phyloP scores from a whole-genome alignment of 2,329 filamentous ascomycete species.

The Plenodomus lindquistii region DNA sequence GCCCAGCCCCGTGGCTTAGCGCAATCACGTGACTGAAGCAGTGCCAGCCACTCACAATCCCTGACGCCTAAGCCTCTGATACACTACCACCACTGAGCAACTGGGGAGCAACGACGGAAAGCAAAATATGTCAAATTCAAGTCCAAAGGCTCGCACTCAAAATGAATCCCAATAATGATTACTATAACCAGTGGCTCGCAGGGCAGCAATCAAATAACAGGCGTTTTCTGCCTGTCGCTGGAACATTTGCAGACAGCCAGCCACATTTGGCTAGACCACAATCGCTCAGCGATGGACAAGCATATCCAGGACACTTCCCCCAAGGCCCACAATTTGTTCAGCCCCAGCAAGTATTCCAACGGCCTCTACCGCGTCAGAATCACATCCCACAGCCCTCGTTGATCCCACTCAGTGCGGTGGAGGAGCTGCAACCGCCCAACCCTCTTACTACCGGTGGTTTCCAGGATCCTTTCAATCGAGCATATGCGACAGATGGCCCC shows the following conservation, averaged over 20 bases:
- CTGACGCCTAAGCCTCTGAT: constrained; percentile 11
- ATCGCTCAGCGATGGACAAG: constrained; percentile 11
- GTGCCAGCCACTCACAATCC: constrained; percentile 5
- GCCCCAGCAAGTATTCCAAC: constrained; percentile 23
- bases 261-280: constrained; percentile 14
- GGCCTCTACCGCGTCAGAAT: constrained; percentile 11
- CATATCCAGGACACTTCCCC: constrained; percentile 17
- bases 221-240: constrained; percentile 24
- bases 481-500: constrained; percentile 30
- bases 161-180: constrained; percentile 29
- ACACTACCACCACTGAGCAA: constrained; percentile 7
- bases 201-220: constrained; percentile 18
- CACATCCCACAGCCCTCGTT: constrained; percentile 17
- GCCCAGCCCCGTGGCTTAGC: neutral
- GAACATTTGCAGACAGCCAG: constrained; percentile 21
- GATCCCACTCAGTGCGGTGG: constrained; percentile 25
- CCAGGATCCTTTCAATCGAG: constrained; percentile 27
- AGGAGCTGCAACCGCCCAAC: constrained; percentile 19
- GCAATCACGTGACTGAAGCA: neutral
- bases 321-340: constrained; percentile 18
- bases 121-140: constrained; percentile 12
- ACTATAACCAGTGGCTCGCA: constrained; percentile 26
- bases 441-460: constrained; percentile 17
- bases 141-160: neutral
- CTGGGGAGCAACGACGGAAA: constrained; percentile 8